Evolutionary conservation across 306 rosid species (phyloP).

Genomic region (Cucumis hystrix): DNA sequence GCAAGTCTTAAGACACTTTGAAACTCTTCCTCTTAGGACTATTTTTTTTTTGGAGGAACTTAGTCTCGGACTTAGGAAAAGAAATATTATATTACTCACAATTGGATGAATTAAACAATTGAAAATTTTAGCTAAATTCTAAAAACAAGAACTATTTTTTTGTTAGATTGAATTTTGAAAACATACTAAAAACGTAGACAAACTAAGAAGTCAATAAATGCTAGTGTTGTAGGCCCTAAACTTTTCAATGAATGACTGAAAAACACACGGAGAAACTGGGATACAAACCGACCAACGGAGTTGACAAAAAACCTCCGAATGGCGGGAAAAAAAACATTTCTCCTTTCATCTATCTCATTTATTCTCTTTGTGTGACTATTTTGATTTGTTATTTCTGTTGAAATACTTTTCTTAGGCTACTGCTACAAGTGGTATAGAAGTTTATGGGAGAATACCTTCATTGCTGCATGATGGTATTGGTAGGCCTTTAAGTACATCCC

Average conservation of each 20-base stretch:
- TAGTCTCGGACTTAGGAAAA: too few species aligned
- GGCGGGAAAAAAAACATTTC: not conserved
- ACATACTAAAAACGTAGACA: too few species aligned
- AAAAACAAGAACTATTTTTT: too few species aligned
- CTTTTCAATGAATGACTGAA: not conserved
- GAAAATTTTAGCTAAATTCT: too few species aligned
- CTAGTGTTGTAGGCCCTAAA: not conserved
- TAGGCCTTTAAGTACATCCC: conserved; percentile 79
- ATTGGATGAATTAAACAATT: too few species aligned
- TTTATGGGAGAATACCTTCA: conserved; percentile 31
- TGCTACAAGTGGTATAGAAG: not conserved
- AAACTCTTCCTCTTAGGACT: too few species aligned
- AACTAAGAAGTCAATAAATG: too few species aligned
- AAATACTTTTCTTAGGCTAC: too few species aligned
- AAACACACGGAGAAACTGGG: not conserved
- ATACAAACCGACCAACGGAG: not conserved
- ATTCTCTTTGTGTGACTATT: not conserved
- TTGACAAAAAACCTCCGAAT: not conserved
- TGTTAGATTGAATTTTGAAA: too few species aligned
- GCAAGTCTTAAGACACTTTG: too few species aligned
- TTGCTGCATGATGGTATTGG: conserved; percentile 47
- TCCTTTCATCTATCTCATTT: not conserved
- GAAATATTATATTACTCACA: too few species aligned
- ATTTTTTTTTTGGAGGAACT: too few species aligned
- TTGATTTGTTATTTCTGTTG: not conserved